These are phyloP conservation scores for Yamadazyma conglobata DNA, from an alignment of 1,139 yeast genomes.

Conservation along the genomic window DNA sequence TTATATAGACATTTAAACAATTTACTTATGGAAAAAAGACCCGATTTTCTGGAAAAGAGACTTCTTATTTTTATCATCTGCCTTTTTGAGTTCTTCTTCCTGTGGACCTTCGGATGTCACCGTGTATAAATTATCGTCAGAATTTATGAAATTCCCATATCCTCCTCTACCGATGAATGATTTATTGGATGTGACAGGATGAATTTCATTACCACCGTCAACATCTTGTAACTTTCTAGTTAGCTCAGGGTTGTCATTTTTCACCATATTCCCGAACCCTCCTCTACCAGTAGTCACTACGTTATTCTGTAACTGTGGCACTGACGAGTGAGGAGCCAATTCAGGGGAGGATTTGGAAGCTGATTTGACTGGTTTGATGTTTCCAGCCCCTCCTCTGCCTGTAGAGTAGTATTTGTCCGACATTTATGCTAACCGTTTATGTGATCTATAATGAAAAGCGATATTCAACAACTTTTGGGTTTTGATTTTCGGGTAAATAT, in stretches of 20 bases:
- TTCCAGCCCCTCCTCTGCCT: slow-evolving; percentile 83
- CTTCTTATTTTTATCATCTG: too few species aligned
- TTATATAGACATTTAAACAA: slow-evolving; percentile 10
- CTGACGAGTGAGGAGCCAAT: slow-evolving; percentile 54
- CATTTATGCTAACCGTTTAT: too few species aligned
- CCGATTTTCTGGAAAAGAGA: slow-evolving; percentile 33
- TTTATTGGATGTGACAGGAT: slow-evolving; percentile 36
- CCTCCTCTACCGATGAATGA: slow-evolving; percentile 49
- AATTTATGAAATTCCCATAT: slow-evolving; percentile 40
- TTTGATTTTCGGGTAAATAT: too few species aligned
- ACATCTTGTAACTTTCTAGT: slow-evolving; percentile 72
- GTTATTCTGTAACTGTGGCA: slow-evolving; percentile 58
- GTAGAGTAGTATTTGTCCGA: slow-evolving; percentile 44
- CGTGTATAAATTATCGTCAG: slow-evolving; percentile 20
- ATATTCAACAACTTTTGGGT: too few species aligned
- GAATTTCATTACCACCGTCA: slow-evolving; percentile 36
- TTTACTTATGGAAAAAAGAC: slow-evolving; percentile 15
- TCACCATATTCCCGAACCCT: slow-evolving; percentile 76
- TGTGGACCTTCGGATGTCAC: slow-evolving; percentile 23
- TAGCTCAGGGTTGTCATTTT: slow-evolving; percentile 56
- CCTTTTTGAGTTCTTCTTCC: slow-evolving; percentile 12
- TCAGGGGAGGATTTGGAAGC: slow-evolving; percentile 49
- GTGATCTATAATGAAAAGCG: too few species aligned
- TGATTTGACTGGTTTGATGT: slow-evolving; percentile 52
- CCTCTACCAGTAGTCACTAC: slow-evolving; percentile 76